These are phyloP conservation scores for Conticribra guillardii DNA, from an alignment of 108 stramenopile species.

Conservation along the genomic window DNA sequence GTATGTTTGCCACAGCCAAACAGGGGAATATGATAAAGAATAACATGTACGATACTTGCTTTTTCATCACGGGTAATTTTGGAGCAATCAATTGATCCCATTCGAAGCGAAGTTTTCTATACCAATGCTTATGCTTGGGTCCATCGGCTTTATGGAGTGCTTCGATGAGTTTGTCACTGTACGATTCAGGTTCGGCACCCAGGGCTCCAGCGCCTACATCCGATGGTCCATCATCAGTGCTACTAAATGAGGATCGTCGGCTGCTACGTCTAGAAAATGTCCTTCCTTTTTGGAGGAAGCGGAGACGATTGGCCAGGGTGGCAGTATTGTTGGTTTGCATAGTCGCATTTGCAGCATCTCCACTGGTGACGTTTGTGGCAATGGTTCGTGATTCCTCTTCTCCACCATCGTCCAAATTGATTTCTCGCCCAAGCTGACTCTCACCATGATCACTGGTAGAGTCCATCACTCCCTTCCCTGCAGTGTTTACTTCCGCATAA, in stretches of 20 bases:
- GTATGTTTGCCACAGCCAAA: constrained; percentile 24
- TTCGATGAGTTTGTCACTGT: constrained; percentile 59
- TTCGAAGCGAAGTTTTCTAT: constrained; percentile 55
- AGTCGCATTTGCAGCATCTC: neutral
- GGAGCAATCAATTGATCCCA: constrained; percentile 40
- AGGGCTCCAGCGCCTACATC: neutral
- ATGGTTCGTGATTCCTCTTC: no score
- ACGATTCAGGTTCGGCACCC: constrained; percentile 10
- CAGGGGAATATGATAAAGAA: constrained; percentile 35
- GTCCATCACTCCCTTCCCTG: no score
- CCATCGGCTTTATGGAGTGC: constrained; percentile 77
- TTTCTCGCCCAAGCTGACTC: no score
- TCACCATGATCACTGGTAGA: no score
- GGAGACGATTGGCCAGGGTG: neutral
- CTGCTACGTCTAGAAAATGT: neutral
- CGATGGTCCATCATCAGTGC: neutral
- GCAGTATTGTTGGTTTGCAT: neutral
- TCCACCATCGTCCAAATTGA: neutral
- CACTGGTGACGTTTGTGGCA: no score
- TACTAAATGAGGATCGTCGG: neutral
- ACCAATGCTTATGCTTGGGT: constrained; percentile 60
- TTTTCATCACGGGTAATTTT: constrained; percentile 18
- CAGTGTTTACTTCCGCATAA: no score
- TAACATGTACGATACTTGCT: constrained; percentile 18
- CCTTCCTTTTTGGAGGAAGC: neutral